phyloP scores from a whole-genome alignment of 2,329 filamentous ascomycete species.

The Rhexocercosporidium sp. region DNA sequence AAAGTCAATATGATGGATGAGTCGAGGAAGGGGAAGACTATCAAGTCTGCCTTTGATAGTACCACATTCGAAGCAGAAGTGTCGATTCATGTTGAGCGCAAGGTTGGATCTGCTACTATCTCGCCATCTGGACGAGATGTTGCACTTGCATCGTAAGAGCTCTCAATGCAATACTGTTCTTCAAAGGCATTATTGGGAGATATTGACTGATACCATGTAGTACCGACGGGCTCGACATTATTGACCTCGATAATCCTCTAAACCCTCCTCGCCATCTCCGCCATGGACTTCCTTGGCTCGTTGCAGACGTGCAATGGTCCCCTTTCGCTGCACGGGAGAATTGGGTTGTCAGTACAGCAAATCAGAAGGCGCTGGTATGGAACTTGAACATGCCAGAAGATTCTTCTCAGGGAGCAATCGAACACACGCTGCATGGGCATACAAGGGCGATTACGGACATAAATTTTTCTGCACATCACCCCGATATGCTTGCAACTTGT shows the following conservation, averaged over 20 bases:
- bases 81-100: slow-evolving; percentile 76
- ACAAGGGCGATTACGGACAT: slow-evolving; percentile 92
- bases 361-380: slow-evolving; percentile 93
- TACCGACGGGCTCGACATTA: slow-evolving; percentile 86
- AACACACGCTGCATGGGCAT: slow-evolving; percentile 86
- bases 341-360: slow-evolving; percentile 93
- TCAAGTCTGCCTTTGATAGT: slow-evolving; percentile 79
- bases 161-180: neutral
- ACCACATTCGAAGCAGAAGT: slow-evolving; percentile 86
- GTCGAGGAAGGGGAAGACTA: slow-evolving; percentile 60
- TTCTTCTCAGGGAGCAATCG: slow-evolving; percentile 72
- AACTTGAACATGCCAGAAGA: slow-evolving; percentile 78
- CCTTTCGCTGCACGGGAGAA: slow-evolving; percentile 88
- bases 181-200: neutral
- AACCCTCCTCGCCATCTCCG: slow-evolving; percentile 84
- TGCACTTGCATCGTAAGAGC: slow-evolving; percentile 75
- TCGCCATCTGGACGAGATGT: slow-evolving; percentile 90
- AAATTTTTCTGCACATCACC: slow-evolving; percentile 93
- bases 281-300: slow-evolving; percentile 90
- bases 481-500: slow-evolving; percentile 87
- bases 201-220: slow-evolving; percentile 26
- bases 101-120: slow-evolving; percentile 88
- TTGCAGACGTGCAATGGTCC: slow-evolving; percentile 96
- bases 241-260: slow-evolving; percentile 89
- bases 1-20: slow-evolving; percentile 39